Conservation (phyloP, 768 basidiomycete genomes). For the Termitomyces bulborhizus region DNA sequence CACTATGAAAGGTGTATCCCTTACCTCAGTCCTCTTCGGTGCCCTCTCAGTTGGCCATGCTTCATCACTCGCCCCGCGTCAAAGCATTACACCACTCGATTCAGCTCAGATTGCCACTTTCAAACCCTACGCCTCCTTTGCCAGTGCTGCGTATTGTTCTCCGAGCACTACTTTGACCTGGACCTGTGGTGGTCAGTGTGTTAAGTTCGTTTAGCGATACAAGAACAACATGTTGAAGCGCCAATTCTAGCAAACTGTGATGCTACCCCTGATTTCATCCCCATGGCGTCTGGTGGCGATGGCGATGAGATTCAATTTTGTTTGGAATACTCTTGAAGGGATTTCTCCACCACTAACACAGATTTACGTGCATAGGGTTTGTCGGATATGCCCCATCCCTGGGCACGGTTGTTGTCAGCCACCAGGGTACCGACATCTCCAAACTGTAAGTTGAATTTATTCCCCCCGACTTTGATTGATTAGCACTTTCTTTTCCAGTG, state of each 20-base stretch:
- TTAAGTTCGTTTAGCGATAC: background rate
- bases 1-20: conserved; percentile 1
- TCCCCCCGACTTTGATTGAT: background rate
- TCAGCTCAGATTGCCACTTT: conserved; percentile 35
- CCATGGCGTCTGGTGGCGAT: conserved; percentile 39
- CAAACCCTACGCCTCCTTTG: conserved; percentile 42
- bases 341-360: background rate
- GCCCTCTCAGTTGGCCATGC: conserved; percentile 5
- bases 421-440: conserved; percentile 35
- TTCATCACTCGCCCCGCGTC: conserved; percentile 17
- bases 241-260: conserved; percentile 27
- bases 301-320: conserved; percentile 33
- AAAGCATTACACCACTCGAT: conserved; percentile 31
- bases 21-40: background rate
- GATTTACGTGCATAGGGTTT: conserved; percentile 8
- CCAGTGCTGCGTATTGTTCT: conserved; percentile 45
- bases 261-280: conserved; percentile 34
- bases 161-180: conserved; percentile 37
- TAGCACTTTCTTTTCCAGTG: conserved; percentile 15
- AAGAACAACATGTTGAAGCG: background rate
- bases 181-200: conserved; percentile 44
- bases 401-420: conserved; percentile 32
- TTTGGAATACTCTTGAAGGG: conserved; percentile 12
- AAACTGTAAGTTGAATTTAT: conserved; percentile 23
- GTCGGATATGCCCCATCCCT: conserved; percentile 25